Evolutionary conservation across 2,329 filamentous ascomycete species (phyloP), one percentile per base, ranked within the genome.

Genomic region (Cryphonectria parasitica): DNA sequence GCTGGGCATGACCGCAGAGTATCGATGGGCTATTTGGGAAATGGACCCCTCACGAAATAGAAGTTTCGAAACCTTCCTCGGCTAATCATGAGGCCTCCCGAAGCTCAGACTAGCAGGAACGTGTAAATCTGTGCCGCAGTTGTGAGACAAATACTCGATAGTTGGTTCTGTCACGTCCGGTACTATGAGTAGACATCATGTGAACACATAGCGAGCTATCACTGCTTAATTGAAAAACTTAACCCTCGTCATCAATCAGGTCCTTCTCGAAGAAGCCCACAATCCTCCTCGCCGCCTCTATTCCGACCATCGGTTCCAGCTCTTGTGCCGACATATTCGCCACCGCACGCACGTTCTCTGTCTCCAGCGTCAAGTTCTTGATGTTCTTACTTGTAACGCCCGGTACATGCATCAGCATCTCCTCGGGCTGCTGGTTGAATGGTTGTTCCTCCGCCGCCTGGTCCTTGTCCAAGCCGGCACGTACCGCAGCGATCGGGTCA

Each of bases 381-480:
- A 97, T 85, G 72, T 93, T 94, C 81, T 93, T 92, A 15, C 90
- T 90, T 45, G 89, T 95, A 19, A 98, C 88, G 0, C 96, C 96
- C 0, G 96, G 96, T 17, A 98, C 90, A 1, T 89, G 88, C 39
- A 91, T 85, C 73, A 99, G 82, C 93, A 98, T 97, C 78, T 98
- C 95, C 81, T 97, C 93, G 39, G 94, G 93, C 76, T 93, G 90
- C 72, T 91, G 88, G 76, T 94, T 97, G 77, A 97, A 97, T 0
- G 86, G 89, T 75, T 93, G 89, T 75, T 91, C 87, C 71, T 90
- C 90, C 2, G 85, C 88, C 76, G 82, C 85, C 78, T 88, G 84
- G 66, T 86, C 84, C 74, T 84, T 87, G 36, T 93, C 90, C 0
- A 99, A 83, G 0, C 96, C 96, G 2, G 95, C 88, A 71, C 92